These are phyloP conservation scores for Ogataea kodamae DNA, from an alignment of 805 yeast species.

Conservation along the genomic window DNA sequence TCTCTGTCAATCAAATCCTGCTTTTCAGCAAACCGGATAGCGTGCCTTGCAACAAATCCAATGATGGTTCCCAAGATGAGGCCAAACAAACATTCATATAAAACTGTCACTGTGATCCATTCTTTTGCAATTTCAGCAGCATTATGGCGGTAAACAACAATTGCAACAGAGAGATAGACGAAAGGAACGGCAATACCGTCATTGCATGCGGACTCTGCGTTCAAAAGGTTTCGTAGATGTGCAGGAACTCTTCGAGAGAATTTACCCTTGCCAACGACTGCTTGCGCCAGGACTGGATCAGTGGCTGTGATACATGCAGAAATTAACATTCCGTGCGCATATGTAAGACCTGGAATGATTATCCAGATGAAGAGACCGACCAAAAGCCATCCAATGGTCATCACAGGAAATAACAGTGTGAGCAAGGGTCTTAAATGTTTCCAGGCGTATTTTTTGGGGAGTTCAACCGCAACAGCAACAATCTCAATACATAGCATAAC, in stretches of 20 bases:
- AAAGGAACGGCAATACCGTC: conserved; percentile 75
- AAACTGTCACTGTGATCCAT: conserved; percentile 57
- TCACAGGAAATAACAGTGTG: conserved; percentile 60
- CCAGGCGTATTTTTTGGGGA: conserved; percentile 63
- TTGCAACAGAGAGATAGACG: conserved; percentile 53
- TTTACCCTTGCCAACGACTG: conserved; percentile 69
- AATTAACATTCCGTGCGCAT: conserved; percentile 54
- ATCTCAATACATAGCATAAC: conserved; percentile 68
- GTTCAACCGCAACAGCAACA: conserved; percentile 68
- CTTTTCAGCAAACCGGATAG: conserved; percentile 51
- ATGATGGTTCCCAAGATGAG: conserved; percentile 47
- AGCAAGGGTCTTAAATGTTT: conserved; percentile 56
- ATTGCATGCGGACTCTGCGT: conserved; percentile 74
- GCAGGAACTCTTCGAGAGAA: conserved; percentile 67
- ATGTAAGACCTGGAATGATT: conserved; percentile 54
- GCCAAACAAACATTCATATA: conserved; percentile 63
- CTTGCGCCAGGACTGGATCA: conserved; percentile 72
- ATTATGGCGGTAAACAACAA: conserved; percentile 48
- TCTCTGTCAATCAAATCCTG: conserved; percentile 57
- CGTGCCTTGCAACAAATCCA: conserved; percentile 49
- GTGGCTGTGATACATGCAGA: conserved; percentile 76
- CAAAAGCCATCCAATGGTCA: conserved; percentile 68
- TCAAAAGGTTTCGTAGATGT: conserved; percentile 54
- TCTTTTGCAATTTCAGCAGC: conserved; percentile 52
- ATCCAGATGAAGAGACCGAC: conserved; percentile 62